Conservation (phyloP, 176 grass and related monocot genomes). For the Ensete glaucum region DNA sequence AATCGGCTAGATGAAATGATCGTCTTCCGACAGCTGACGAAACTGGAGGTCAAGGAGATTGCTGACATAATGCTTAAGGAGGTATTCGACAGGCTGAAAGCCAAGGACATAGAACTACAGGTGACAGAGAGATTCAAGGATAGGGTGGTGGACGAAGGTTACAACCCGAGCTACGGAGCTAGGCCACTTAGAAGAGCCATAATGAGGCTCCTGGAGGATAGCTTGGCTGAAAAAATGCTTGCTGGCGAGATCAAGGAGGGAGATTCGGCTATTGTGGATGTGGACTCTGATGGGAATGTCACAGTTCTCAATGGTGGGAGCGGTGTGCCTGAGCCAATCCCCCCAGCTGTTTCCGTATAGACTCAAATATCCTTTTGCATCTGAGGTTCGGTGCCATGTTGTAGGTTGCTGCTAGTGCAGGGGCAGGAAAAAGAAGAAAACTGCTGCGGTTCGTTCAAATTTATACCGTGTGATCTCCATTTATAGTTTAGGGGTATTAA, state of each 20-base stretch:
- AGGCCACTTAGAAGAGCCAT: constrained; percentile 86
- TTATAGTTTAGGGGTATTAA: too few relatives aligned
- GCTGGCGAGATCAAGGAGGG: constrained; percentile 88
- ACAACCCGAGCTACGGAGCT: constrained; percentile 91
- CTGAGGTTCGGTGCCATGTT: not conserved
- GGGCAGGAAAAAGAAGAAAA: not conserved
- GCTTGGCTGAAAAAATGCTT: constrained; percentile 81
- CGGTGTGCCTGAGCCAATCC: constrained; percentile 23
- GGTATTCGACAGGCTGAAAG: constrained; percentile 85
- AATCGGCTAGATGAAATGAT: constrained; percentile 10
- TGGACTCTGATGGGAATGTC: constrained; percentile 88
- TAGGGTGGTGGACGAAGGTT: constrained; percentile 84
- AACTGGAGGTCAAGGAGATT: constrained; percentile 95
- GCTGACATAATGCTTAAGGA: constrained; percentile 98
- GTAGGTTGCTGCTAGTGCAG: not conserved
- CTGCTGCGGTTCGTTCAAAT: too few relatives aligned
- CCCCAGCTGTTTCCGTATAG: not conserved
- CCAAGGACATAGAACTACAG: constrained; percentile 77
- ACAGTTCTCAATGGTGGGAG: constrained; percentile 58
- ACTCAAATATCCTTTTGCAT: not conserved
- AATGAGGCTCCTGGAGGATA: constrained; percentile 91
- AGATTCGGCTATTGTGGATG: constrained; percentile 83
- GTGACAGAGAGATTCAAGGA: constrained; percentile 89
- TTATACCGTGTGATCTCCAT: too few relatives aligned
- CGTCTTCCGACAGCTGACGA: constrained; percentile 49